Base-by-base conservation (phyloP, 2,329 filamentous ascomycete species). In the Juglanconis oblonga region DNA sequence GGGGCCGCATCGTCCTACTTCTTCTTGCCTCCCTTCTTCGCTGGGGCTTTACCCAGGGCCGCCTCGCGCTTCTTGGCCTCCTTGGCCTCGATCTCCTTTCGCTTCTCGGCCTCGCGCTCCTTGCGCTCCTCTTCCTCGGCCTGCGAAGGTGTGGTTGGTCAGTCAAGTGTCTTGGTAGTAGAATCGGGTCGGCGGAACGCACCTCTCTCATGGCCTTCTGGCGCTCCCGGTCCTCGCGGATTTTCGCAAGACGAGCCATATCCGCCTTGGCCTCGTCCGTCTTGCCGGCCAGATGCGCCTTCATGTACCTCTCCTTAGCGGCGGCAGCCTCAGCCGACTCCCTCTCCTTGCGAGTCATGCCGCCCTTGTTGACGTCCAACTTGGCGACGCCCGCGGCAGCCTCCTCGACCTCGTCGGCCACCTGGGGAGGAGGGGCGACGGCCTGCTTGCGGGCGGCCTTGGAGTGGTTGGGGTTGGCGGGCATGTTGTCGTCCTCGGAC, bases 201-300 rank as follows among this genome's bases (percentile, higher is more conserved):
- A 85, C 94, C 79, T 91, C 85, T 81, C 94, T 93, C 68, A 92
- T 81, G 35, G 87, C 90, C 56, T 91, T 86, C 70, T 96, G 94
- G 24, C 88, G 88, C 69, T 91, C 93, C 64, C 95, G 86, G 78
- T 92, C 89, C 81, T 97, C 91, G 52, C 88, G 86, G 66, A 99
- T 92, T 62, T 94, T 72, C 73, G 81, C 87, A 70, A 99, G 77
- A 58, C 95, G 85, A 61, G 92, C 94, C 67, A 98, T 72, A 76
- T 99, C 95, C 5, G 91, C 88, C 73, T 91, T 89, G 52, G 94
- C 93, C 81, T 97, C 91, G 63, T 99, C 95, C 49, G 95, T 98
- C 86, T 98, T 98, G 70, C 94, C 94, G 71, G 92, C 90, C 59
- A 92, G 91, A 70, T 97, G 94, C 68, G 97, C 75, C 77, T 96